These are phyloP conservation scores for Salisapilia sapeloensis DNA, from an alignment of 352 stramenopile species.

Conservation along the genomic window DNA sequence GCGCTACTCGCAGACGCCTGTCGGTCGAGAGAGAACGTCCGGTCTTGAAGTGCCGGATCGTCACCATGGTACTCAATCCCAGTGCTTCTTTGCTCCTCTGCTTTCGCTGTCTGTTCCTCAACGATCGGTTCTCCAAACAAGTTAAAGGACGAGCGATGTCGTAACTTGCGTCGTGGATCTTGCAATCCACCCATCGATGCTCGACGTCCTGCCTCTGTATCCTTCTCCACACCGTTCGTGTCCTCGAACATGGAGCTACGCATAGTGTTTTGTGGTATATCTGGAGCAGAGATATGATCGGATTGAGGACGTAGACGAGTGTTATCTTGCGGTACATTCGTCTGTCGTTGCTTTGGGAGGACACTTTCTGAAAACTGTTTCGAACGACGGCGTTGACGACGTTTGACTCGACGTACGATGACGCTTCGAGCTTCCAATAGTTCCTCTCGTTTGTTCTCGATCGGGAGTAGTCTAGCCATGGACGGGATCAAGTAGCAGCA, in stretches of 20 bases:
- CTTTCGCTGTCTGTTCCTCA: too few species aligned
- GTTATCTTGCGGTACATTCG: conserved; percentile 14
- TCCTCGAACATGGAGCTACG: too few species aligned
- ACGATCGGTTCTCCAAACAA: conserved; percentile 39
- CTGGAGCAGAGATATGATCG: too few species aligned
- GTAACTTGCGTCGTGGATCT: conserved; percentile 43
- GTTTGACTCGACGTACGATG: conserved; percentile 38
- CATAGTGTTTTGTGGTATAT: too few species aligned
- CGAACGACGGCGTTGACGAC: conserved; percentile 43
- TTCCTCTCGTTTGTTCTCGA: conserved; percentile 40
- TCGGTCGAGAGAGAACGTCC: too few species aligned
- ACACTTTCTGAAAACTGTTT: conserved; percentile 71
- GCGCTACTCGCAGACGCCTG: too few species aligned
- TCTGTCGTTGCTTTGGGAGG: conserved; percentile 39
- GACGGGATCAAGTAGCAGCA: conserved; percentile 52
- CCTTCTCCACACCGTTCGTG: too few species aligned
- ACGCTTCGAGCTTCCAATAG: conserved; percentile 37
- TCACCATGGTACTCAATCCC: too few species aligned
- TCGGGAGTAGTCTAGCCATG: conserved; percentile 53
- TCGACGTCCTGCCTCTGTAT: too few species aligned
- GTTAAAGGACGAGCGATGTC: conserved; percentile 41
- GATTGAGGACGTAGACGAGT: conserved; percentile 28
- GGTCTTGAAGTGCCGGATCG: too few species aligned
- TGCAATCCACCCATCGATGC: too few species aligned
- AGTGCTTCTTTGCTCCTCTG: too few species aligned